Conservation (phyloP, 495 filamentous ascomycete species). For the Penicillium coprophilum region DNA sequence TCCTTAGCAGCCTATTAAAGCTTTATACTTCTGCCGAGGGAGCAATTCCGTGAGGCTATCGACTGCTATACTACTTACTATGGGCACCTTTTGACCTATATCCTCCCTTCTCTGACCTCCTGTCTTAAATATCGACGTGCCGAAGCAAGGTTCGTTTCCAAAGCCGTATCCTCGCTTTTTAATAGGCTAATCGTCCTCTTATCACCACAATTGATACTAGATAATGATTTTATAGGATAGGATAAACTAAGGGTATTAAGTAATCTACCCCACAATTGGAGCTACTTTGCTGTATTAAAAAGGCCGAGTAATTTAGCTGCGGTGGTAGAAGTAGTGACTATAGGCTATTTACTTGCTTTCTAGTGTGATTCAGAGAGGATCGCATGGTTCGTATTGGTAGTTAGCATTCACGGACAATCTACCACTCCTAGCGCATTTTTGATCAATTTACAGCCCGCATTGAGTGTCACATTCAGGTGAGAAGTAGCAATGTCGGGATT, state of each 20-base stretch:
- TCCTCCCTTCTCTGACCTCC: slow-evolving; percentile 7
- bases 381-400: too few species aligned
- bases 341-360: too few species aligned
- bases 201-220: slow-evolving; percentile 2
- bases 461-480: too few species aligned
- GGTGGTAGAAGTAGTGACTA: too few species aligned
- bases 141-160: slow-evolving; percentile 20
- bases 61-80: slow-evolving; percentile 11
- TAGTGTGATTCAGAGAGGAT: too few species aligned
- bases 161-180: neutral
- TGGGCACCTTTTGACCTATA: slow-evolving; percentile 12
- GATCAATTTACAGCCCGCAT: too few species aligned
- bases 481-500: too few species aligned
- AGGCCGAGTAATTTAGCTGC: too few species aligned
- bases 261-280: slow-evolving; percentile 13
- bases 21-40: slow-evolving; percentile 7
- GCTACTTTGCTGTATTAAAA: too few species aligned
- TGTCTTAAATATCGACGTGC: slow-evolving; percentile 24
- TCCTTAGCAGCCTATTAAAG: slow-evolving; percentile 4
- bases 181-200: neutral
- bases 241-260: neutral
- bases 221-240: neutral
- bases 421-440: too few species aligned
- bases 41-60: slow-evolving; percentile 23
- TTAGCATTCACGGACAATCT: too few species aligned